phyloP scores from a whole-genome alignment of 495 filamentous ascomycete species.

The Poronia punctata region DNA sequence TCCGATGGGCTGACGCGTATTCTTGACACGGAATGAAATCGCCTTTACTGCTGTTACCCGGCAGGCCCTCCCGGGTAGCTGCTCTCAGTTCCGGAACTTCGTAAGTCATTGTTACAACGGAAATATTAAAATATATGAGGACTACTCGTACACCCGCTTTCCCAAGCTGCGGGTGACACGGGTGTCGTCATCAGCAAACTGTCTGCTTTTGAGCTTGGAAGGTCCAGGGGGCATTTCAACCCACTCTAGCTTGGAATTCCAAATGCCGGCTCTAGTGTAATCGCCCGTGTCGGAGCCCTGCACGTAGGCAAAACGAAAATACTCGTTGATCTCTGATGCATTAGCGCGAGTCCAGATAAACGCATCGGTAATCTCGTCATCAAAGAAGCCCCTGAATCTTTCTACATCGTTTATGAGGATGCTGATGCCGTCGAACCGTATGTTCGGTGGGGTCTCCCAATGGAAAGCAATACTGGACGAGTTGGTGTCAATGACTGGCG shows the following conservation, averaged over 20 bases:
- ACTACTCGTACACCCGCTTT: constrained; percentile 8
- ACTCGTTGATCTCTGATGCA: constrained; percentile 47
- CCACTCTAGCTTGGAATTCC: constrained; percentile 67
- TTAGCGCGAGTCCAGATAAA: constrained; percentile 43
- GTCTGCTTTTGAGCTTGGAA: constrained; percentile 30
- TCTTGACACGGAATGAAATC: too few species aligned
- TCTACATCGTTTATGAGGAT: constrained; percentile 94
- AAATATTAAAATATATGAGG: too few species aligned
- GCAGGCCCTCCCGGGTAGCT: too few species aligned
- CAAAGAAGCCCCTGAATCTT: constrained; percentile 56
- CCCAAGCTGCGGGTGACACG: constrained; percentile 14
- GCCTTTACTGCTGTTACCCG: too few species aligned
- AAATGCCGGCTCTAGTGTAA: constrained; percentile 77
- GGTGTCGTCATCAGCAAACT: constrained; percentile 7
- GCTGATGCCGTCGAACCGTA: constrained; percentile 71
- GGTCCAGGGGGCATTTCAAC: constrained; percentile 44
- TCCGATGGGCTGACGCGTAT: too few species aligned
- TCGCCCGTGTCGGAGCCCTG: constrained; percentile 58
- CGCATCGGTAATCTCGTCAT: constrained; percentile 37
- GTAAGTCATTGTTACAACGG: too few species aligned
- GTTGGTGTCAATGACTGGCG: constrained; percentile 34
- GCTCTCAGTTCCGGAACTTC: too few species aligned
- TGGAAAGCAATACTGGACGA: constrained; percentile 46
- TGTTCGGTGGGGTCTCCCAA: constrained; percentile 46
- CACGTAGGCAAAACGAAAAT: constrained; percentile 82